Percentiles rank a stretch among this genome's conserved stretches.
Conservation (phyloP, 129 eudicot genomes). For the sunflower (Helianthus annuus) region HanXRQr2.0-SUNRISE NC_035440.2:132063075-132063574, state of each 20-base stretch:
- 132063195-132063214: neutral
- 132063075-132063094: conserved; percentile 97
- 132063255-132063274: neutral
- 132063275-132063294: too few species aligned
- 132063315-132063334: too few species aligned
- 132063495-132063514: conserved; percentile 77
- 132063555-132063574: conserved; percentile 89
- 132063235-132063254: too few species aligned
- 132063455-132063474: conserved; percentile 78
- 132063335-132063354: neutral
- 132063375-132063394: neutral
- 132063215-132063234: neutral
- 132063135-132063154: neutral
- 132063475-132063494: conserved; percentile 94
- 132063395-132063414: conserved; percentile 51
- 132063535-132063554: conserved; percentile 84
- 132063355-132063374: neutral
- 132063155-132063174: neutral
- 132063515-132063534: conserved; percentile 95
- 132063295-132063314: too few species aligned
- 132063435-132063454: conserved; percentile 92
- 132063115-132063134: neutral
- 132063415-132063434: conserved; percentile 79
- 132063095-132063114: conserved; percentile 66
- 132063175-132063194: neutral